Evolutionary conservation across 225 moss, liverwort and hornwort genomes (phyloP).

Genomic region (Lunularia cruciata): DNA sequence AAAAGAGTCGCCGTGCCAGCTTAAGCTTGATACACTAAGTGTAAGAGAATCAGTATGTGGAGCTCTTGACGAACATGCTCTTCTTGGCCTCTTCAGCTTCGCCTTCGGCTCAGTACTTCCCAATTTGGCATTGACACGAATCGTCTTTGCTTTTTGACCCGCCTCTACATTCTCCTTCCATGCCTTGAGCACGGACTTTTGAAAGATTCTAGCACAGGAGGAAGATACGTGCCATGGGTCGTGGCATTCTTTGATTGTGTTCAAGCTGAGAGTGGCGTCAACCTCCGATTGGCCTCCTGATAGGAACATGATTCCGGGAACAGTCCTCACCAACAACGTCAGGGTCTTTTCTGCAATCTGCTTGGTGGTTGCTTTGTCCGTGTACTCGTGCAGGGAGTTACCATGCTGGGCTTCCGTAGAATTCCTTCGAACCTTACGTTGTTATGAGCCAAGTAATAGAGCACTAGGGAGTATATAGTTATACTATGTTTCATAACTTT

Average conservation of each 20-base stretch:
- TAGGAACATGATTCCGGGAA: constrained; percentile 25
- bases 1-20: background rate
- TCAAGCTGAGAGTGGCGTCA: constrained; percentile 23
- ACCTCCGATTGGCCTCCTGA: constrained; percentile 27
- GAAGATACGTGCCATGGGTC: constrained; percentile 25
- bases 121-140: constrained; percentile 21
- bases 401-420: constrained; percentile 20
- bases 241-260: constrained; percentile 19
- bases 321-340: constrained; percentile 17
- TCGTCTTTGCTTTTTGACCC: constrained; percentile 14
- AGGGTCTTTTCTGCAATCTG: constrained; percentile 12
- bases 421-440: constrained; percentile 18
- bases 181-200: constrained; percentile 21
- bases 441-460: constrained; percentile 17
- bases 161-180: constrained; percentile 22
- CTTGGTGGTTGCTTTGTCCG: constrained; percentile 12
- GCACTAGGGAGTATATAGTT: background rate
- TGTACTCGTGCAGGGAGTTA: constrained; percentile 12
- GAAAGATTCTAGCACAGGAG: constrained; percentile 14
- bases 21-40: background rate
- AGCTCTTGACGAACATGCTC: constrained; percentile 25
- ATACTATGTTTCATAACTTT: too few species aligned
- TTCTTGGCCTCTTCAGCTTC: constrained; percentile 24
- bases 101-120: constrained; percentile 18
- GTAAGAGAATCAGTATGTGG: constrained; percentile 19